These are phyloP conservation scores for Colletotrichum sp. DNA, from an alignment of 2,329 filamentous ascomycete species.

Conservation along the genomic window DNA sequence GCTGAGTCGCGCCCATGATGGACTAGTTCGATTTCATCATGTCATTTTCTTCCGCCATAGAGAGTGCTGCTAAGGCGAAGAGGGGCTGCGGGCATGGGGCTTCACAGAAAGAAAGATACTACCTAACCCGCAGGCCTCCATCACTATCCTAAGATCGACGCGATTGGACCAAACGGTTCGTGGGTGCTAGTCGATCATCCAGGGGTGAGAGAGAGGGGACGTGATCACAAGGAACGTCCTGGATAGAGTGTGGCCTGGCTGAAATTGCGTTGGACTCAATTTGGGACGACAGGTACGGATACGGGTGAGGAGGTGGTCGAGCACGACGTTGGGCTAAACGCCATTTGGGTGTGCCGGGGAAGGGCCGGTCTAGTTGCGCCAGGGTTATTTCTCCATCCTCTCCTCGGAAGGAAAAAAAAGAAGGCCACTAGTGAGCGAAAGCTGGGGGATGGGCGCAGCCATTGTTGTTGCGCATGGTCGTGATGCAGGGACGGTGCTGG, in stretches of 20 bases:
- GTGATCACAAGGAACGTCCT: slow-evolving; percentile 10
- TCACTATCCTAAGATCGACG: not conserved
- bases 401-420: not conserved
- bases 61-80: not conserved
- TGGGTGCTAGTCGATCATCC: slow-evolving; percentile 15
- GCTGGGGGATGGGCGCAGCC: not conserved
- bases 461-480: not conserved
- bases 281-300: slow-evolving; percentile 13
- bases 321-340: not conserved
- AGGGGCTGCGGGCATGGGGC: not conserved
- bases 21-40: not conserved
- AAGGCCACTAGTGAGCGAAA: not conserved
- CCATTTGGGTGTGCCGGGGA: not conserved
- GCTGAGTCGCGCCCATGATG: not conserved
- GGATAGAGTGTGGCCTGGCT: not conserved
- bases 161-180: not conserved
- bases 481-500: slow-evolving; percentile 7
- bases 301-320: not conserved
- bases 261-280: not conserved
- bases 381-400: not conserved
- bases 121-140: not conserved
- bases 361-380: not conserved
- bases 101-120: not conserved
- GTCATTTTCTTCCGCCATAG: not conserved
- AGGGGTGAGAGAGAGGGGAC: slow-evolving; percentile 17